Evolutionary conservation across 352 stramenopile species (phyloP), one percentile per base, ranked within the genome.

Genomic region (Pythium grandisporangium): DNA sequence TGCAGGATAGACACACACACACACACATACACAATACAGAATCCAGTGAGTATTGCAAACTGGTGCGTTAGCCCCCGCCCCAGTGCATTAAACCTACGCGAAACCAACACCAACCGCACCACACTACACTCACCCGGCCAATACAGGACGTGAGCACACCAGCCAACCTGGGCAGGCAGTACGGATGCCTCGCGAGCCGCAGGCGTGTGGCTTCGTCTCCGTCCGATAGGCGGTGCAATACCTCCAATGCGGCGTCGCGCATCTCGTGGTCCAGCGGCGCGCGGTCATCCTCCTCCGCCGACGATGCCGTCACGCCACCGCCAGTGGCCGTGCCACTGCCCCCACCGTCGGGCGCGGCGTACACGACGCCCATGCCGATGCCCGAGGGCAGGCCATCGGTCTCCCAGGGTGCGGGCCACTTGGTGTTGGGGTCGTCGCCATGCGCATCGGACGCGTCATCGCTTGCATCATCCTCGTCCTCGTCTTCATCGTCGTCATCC

Each of bases 341-440:
- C 20, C 71, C 72, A 12, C 72, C 78, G 27, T 84, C 71, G 0
- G 69, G 61, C 32, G 67, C 84, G 14, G 84, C 72, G 48, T 85
- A 88, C 27, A 91, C 75, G 21, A 88, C 66, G 29, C 78, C 78
- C 67, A 91, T 85, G 27, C 74, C 74, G 5, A 85, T 52, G 17
- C 74, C 70, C 2, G 70, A 85, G 1, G 72, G 65, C 17, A 80
- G 51, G 4, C 71, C 71, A 26, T 88, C 70, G 50, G 64, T 88
- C 35, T 90, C 76, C 76, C 76, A 90, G 6, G 76, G 73, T 21
- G 70, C 76, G 0, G 76, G 73, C 76, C 76, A 90, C 16, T 66
- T 61, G 24, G 61, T 72, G 30, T 37, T 58, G 16, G 70, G 69
- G 33, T 81, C 69, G 11, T 75, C 55, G 16, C 55, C 58, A 11